phyloP scores from a whole-genome alignment of 1,139 yeast genomes.

The Groenewaldozyma auringiensis region DNA sequence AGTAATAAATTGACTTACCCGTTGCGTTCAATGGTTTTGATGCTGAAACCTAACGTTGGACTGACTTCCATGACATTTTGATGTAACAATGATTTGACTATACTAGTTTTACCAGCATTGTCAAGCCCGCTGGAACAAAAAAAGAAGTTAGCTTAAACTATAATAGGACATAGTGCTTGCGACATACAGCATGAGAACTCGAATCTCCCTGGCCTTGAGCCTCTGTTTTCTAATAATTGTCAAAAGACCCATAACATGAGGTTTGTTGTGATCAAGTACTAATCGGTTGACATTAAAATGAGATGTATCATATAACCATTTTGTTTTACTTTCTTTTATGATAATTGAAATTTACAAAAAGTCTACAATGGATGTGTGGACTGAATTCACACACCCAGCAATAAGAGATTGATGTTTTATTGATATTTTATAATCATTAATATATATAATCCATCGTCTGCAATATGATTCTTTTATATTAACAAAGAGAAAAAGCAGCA shows the following conservation, averaged over 20 bases:
- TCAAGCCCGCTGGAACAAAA: conserved; percentile 52
- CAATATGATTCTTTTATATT: background rate
- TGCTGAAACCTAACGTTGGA: conserved; percentile 63
- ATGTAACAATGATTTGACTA: conserved; percentile 46
- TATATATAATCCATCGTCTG: background rate
- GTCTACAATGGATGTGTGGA: too few species aligned
- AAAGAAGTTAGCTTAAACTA: background rate
- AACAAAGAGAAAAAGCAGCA: background rate
- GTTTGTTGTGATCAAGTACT: too few species aligned
- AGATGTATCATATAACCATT: too few species aligned
- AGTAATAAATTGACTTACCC: conserved; percentile 14
- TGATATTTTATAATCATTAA: background rate
- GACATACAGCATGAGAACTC: conserved; percentile 54
- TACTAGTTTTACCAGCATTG: conserved; percentile 81
- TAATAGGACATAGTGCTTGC: conserved; percentile 1
- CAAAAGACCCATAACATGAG: conserved; percentile 90
- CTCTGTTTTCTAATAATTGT: conserved; percentile 78
- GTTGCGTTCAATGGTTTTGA: conserved; percentile 38
- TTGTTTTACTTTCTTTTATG: too few species aligned
- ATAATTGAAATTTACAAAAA: too few species aligned
- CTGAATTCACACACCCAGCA: too few species aligned
- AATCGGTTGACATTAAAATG: too few species aligned
- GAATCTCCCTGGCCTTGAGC: conserved; percentile 65
- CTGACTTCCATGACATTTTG: conserved; percentile 40
- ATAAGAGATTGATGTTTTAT: too few species aligned